A percentile compares a stretch with the other conserved stretches of the same genome.
Evolutionary conservation across 257 asterid genomes (phyloP).

Genomic region (Oldenlandia corymbosa): DNA sequence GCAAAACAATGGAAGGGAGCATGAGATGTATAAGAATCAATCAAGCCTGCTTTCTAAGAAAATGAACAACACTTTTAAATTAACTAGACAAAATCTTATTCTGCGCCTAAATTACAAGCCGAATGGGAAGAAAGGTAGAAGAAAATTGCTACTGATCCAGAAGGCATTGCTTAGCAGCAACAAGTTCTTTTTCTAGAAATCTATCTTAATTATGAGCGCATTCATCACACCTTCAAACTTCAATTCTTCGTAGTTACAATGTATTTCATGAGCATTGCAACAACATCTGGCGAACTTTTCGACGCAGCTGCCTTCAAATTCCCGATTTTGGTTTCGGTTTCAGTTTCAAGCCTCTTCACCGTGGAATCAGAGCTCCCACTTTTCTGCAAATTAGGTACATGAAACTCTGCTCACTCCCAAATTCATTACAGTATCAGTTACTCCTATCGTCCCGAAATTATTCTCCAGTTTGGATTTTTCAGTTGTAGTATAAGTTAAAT

Average conservation of each 20-base stretch:
- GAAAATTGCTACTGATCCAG: no score
- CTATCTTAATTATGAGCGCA: neutral
- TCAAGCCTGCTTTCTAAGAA: neutral
- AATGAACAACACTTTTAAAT: neutral
- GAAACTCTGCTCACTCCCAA: no score
- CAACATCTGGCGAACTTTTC: slow-evolving; percentile 47
- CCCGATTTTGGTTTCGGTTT: slow-evolving; percentile 50
- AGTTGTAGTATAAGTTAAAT: no score
- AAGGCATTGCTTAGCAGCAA: neutral
- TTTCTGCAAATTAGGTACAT: slow-evolving; percentile 32
- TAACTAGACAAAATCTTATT: neutral
- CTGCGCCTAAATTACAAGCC: neutral
- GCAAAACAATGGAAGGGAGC: neutral
- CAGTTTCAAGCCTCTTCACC: slow-evolving; percentile 61
- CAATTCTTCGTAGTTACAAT: slow-evolving; percentile 30
- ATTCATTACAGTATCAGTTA: no score
- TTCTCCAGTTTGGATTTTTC: no score
- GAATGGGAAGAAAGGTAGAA: no score
- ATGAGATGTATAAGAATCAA: no score
- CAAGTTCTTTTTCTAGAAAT: neutral
- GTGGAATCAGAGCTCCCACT: slow-evolving; percentile 64
- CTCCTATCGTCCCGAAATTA: no score
- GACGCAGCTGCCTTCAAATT: slow-evolving; percentile 45
- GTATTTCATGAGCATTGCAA: slow-evolving; percentile 49
- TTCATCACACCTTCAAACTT: neutral